Conservation (phyloP, 2,329 filamentous ascomycete species). For the Aureobasidium lini region DNA sequence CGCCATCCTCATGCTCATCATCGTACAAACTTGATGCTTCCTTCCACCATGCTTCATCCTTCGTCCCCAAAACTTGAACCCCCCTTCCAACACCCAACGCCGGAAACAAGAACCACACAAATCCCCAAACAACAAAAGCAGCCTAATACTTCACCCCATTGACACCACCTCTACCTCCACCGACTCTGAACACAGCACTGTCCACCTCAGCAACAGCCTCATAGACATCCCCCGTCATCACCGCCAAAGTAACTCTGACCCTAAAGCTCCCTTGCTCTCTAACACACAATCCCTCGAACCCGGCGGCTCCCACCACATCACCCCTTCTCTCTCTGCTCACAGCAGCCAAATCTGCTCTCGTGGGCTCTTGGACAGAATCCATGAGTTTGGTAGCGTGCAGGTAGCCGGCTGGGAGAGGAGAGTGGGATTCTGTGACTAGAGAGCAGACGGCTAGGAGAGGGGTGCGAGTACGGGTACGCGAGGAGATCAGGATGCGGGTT, state of each 20-base stretch:
- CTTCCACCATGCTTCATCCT: no score
- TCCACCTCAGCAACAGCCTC: slow-evolving; percentile 7
- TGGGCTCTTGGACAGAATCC: neutral
- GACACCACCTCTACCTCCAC: neutral
- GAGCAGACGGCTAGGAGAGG: slow-evolving; percentile 2
- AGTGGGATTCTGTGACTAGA: neutral
- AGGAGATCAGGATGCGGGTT: neutral
- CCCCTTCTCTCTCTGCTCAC: neutral
- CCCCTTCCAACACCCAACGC: no score
- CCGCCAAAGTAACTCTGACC: neutral
- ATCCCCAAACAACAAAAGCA: neutral
- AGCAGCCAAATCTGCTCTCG: neutral
- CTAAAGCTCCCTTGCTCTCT: neutral
- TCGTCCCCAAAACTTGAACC: no score
- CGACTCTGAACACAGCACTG: neutral
- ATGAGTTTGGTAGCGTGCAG: slow-evolving; percentile 1
- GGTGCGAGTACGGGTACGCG: neutral
- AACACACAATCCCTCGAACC: neutral
- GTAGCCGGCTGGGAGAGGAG: slow-evolving; percentile 1
- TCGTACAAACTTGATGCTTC: no score
- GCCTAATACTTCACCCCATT: neutral
- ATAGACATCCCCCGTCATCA: neutral
- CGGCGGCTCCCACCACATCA: neutral
- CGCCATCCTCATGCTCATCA: no score
- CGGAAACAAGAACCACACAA: neutral